These are phyloP conservation scores for Trametes coccinea DNA, from an alignment of 768 basidiomycete species.

Conservation along the genomic window DNA sequence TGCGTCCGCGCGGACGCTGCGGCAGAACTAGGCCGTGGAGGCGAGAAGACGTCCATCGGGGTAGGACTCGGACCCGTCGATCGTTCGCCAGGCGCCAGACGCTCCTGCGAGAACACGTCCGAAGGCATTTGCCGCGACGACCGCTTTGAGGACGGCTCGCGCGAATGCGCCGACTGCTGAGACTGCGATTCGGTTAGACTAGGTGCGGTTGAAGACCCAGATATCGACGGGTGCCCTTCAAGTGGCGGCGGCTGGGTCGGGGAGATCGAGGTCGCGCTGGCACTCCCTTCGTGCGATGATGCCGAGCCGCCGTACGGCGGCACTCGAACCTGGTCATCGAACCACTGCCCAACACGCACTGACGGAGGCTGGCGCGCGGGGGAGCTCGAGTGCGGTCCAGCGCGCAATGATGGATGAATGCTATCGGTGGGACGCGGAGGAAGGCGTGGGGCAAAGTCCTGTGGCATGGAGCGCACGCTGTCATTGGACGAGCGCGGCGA, in stretches of 20 bases:
- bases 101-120: neutral
- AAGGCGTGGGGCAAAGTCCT: constrained; percentile 71
- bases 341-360: constrained; percentile 24
- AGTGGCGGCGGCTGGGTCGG: neutral
- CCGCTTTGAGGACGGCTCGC: constrained; percentile 16
- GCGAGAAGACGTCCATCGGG: constrained; percentile 6
- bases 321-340: constrained; percentile 31
- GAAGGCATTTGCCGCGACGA: constrained; percentile 10
- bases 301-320: neutral
- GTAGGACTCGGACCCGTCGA: neutral
- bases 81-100: neutral
- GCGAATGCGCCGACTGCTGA: constrained; percentile 1
- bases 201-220: constrained; percentile 2
- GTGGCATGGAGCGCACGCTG: constrained; percentile 6
- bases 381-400: constrained; percentile 42
- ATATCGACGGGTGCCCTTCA: neutral
- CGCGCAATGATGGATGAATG: constrained; percentile 75
- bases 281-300: constrained; percentile 9
- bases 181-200: constrained; percentile 3
- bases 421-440: constrained; percentile 69
- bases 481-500: constrained; percentile 16
- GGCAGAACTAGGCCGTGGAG: constrained; percentile 14
- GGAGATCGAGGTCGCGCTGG: constrained; percentile 4
- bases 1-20: constrained; percentile 9
- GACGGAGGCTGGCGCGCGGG: constrained; percentile 44